Conservation (phyloP, 805 yeast genomes). For the Spathaspora sp. region DNA sequence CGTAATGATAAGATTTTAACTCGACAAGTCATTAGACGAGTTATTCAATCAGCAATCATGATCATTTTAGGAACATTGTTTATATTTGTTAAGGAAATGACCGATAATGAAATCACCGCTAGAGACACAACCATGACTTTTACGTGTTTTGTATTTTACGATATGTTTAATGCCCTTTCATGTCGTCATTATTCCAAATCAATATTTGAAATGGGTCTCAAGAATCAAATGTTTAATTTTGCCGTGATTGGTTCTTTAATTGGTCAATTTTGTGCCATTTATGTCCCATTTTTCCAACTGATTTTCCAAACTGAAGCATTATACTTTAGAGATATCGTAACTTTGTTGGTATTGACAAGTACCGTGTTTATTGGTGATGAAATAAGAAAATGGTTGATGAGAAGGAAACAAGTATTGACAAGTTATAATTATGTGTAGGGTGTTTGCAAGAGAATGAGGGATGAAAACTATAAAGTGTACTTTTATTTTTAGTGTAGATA, state of each 20-base stretch:
- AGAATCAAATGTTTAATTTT: conserved; percentile 85
- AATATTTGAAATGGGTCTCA: conserved; percentile 74
- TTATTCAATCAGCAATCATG: conserved; percentile 71
- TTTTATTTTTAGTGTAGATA: neutral
- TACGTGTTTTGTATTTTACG: conserved; percentile 92
- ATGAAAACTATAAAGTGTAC: neutral
- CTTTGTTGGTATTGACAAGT: conserved; percentile 63
- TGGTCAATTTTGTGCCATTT: conserved; percentile 92
- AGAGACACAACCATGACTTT: conserved; percentile 99
- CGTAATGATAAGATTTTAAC: conserved; percentile 85
- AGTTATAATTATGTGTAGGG: conserved; percentile 10
- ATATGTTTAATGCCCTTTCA: conserved; percentile 93
- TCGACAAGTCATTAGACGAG: conserved; percentile 59
- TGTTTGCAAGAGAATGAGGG: neutral
- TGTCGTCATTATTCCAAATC: conserved; percentile 89
- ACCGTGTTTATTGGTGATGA: conserved; percentile 87
- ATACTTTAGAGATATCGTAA: conserved; percentile 61
- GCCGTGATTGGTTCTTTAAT: conserved; percentile 85
- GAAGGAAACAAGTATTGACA: conserved; percentile 14
- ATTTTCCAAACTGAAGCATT: conserved; percentile 95
- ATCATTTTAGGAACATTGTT: conserved; percentile 84
- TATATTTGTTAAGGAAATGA: conserved; percentile 84
- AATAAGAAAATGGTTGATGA: conserved; percentile 51
- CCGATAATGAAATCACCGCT: conserved; percentile 75
- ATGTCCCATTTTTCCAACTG: conserved; percentile 87